These are phyloP conservation scores for Clonostachys sp. DNA, from an alignment of 2,329 filamentous ascomycete genomes.

Conservation along the genomic window DNA sequence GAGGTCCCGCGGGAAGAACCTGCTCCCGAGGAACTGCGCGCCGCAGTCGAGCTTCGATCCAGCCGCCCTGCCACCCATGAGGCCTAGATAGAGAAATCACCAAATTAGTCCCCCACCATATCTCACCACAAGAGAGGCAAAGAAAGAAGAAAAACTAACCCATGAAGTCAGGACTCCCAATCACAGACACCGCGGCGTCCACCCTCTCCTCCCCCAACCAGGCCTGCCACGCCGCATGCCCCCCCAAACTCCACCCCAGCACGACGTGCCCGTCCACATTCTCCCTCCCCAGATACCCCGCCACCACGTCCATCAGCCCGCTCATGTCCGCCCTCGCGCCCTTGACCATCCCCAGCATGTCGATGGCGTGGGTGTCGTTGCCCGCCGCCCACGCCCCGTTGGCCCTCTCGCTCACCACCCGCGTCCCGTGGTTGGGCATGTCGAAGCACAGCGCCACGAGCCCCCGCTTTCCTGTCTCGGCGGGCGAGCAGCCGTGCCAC, in stretches of 20 bases:
- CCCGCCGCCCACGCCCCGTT: conserved; percentile 79
- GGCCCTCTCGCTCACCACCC: conserved; percentile 60
- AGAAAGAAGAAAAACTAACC: conserved; percentile 34
- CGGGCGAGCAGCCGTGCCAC: conserved; percentile 39
- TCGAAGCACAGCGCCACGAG: conserved; percentile 84
- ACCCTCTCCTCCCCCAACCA: conserved; percentile 76
- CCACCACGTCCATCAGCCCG: conserved; percentile 71
- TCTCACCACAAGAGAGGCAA: background rate
- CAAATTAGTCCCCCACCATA: background rate
- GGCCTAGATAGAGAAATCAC: conserved; percentile 20
- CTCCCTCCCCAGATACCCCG: conserved; percentile 56
- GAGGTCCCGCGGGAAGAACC: conserved; percentile 70
- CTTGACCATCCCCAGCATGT: conserved; percentile 81
- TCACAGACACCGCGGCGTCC: conserved; percentile 71
- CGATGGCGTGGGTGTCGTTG: conserved; percentile 77
- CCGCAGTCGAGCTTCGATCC: conserved; percentile 52
- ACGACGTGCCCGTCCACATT: conserved; percentile 62
- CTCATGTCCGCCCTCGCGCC: conserved; percentile 71
- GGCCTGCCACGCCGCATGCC: conserved; percentile 82
- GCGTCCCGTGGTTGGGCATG: conserved; percentile 84
- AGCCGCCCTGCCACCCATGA: conserved; percentile 76
- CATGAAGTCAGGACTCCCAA: conserved; percentile 87
- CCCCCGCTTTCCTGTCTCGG: conserved; percentile 34
- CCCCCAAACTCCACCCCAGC: conserved; percentile 80
- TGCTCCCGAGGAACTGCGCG: conserved; percentile 69